Percentiles rank a stretch among this genome's conserved stretches.
Evolutionary conservation across 768 basidiomycete species (phyloP).

Genomic region (Boletus sp.): DNA sequence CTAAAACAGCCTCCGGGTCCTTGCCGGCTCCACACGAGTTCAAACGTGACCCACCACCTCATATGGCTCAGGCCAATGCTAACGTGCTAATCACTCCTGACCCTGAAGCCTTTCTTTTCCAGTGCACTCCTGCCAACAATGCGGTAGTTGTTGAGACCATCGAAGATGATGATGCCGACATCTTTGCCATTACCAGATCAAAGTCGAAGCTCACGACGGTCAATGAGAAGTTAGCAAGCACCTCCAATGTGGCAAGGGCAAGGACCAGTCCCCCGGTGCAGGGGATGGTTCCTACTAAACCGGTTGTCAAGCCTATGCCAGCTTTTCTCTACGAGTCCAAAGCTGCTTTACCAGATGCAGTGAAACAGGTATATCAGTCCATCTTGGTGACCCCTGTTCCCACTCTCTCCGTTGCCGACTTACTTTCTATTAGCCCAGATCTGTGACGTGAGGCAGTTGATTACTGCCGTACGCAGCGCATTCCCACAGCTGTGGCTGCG

Average conservation of each 20-base stretch:
- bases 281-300: neutral
- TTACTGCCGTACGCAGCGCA: neutral
- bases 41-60: neutral
- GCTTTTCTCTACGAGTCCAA: slow-evolving; percentile 14
- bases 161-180: neutral
- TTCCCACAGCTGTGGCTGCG: neutral
- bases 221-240: fast-evolving
- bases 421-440: slow-evolving; percentile 17
- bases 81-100: neutral
- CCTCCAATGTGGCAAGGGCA: neutral
- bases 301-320: neutral
- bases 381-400: slow-evolving; percentile 5
- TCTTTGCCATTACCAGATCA: neutral
- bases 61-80: neutral
- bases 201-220: neutral
- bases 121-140: neutral
- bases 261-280: too few relatives aligned
- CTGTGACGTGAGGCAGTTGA: slow-evolving; percentile 7
- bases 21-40: neutral
- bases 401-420: slow-evolving; percentile 3
- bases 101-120: neutral
- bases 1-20: neutral
- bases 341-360: neutral
- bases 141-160: neutral
- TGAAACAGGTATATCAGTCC: neutral